A percentile compares a stretch with the other conserved stretches of the same genome.
Conservation (phyloP, 257 asterid species). For the Solanum rostratum region DNA sequence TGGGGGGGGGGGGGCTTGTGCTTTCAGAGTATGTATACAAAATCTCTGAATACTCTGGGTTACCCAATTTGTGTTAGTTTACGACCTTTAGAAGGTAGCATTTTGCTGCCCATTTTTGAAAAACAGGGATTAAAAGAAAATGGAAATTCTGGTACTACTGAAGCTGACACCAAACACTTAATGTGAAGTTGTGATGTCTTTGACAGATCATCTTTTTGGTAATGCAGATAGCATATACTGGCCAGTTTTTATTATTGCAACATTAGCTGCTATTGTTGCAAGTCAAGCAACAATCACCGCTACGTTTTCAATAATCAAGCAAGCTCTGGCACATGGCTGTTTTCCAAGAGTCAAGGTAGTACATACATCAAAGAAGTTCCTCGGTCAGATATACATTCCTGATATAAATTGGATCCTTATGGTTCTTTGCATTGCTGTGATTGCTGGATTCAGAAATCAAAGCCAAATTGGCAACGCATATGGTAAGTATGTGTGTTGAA, state of each 20-base stretch:
- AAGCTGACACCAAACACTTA: not conserved
- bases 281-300: conserved; percentile 98
- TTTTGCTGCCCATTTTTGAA: not conserved
- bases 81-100: not conserved
- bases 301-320: conserved; percentile 90
- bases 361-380: conserved; percentile 84
- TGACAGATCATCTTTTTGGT: not conserved
- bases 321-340: conserved; percentile 92
- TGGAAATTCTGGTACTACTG: not conserved
- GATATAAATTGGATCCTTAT: conserved; percentile 95
- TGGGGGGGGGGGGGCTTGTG: not conserved
- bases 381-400: conserved; percentile 86
- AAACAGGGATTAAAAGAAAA: not conserved
- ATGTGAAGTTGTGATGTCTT: not conserved
- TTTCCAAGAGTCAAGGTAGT: conserved; percentile 95
- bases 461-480: conserved; percentile 97
- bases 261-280: conserved; percentile 91
- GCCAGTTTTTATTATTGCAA: conserved; percentile 83
- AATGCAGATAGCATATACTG: conserved; percentile 70
- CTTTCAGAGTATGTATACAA: not conserved
- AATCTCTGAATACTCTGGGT: not conserved
- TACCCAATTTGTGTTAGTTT: not conserved
- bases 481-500: conserved; percentile 28
- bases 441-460: conserved; percentile 92
- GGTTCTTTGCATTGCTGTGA: conserved; percentile 92